Base-by-base conservation (phyloP, 257 asterid genomes). In the Handroanthus guayacan region DNA sequence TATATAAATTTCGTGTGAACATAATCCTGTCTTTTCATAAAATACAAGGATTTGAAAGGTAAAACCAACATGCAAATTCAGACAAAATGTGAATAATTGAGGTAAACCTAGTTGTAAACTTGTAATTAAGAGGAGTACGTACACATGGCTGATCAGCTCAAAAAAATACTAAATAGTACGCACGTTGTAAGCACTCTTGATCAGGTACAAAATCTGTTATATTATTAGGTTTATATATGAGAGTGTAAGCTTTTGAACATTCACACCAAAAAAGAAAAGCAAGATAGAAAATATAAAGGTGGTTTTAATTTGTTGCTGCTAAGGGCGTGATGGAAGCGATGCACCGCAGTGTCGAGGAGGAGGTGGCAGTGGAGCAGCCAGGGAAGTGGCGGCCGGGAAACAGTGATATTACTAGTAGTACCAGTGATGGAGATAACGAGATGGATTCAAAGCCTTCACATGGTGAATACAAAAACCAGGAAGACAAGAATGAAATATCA, bases 321-420 rank as follows among this genome's bases (percentile, higher is more conserved):
- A 74, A 45, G 50, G 56, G 43, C 17, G 57, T 69, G 39, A 54
- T 71, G 83, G 76, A 57, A 52, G 76, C 70, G 41, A 17, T 65
- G 69, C 68, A 57, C 58, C 76, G 5, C 78, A 68, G 9, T 8
- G 39, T 57, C 17, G 43, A n/a, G 75, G 72, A 44, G 77, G 84
- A 58, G 75, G 65, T 20, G 45, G 62, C 36, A 63, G 71, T 5
- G 43, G 65, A 80, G 80, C 75, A 4, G 52, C 74, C 34, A 43
- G 69, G 0, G 74, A 18, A 17, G 25, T 3, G 62, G 25, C 52
- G 13, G 54, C 56, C 54, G 1, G 70, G 54, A 2, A 8, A 37
- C 1, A 43, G 11, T 6, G 14, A 18, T 14, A 17, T 0, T 17
- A 6, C 17, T 2, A n/a, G n/a, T 60, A 9, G 20, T 44, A 20